Evolutionary conservation across 306 rosid species (phyloP), one percentile per base, ranked within the genome.

Genomic region (Cyclanthera cordifolia): DNA sequence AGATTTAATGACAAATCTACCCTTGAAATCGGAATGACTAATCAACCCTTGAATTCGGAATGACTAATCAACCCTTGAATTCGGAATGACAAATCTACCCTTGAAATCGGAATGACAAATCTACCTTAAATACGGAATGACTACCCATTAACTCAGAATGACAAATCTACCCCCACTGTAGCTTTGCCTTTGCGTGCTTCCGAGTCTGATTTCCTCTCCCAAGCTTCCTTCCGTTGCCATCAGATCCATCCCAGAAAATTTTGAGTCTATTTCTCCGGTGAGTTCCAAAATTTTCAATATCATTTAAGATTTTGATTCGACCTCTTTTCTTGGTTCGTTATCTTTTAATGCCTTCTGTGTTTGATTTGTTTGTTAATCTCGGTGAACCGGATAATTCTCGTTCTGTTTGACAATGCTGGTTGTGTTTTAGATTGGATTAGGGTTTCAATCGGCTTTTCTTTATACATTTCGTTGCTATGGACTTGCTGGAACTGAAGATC

Each of bases 371-470:
- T 43, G 34, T 64, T 24, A 63, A 39, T 43, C 52, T 63, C 32
- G 13, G 51, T 63, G 69, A 63, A 41, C 52, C 30, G 34, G 53
- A 45, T 45, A 23, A 25, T 45, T 45, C 37, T 45, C 37, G 21
- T 65, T 45, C 53, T 12, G 39, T 65, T 13, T 45, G 70, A 15
- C 70, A 65, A 65, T 65, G 70, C 23, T 8, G 68, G 34, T 13
- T 43, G 70, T 64, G n/a, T 64, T 64, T 21, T 20, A 64, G 48
- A 65, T 41, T 34, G 24, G 11, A 65, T 23, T 45, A 65, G 15
- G 53, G 21, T 65, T 43, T 64, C 5, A 6, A 43, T 64, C 13
- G 28, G 4, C 4, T 2, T 4, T 32, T 13, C 8, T 34, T 4
- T 16, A 37, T 63, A 50, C 32, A 12, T 63, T 20, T 63, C 8